Evolutionary conservation across 2,329 filamentous ascomycete species (phyloP).

Genomic region (Hyphodiscus sp.): DNA sequence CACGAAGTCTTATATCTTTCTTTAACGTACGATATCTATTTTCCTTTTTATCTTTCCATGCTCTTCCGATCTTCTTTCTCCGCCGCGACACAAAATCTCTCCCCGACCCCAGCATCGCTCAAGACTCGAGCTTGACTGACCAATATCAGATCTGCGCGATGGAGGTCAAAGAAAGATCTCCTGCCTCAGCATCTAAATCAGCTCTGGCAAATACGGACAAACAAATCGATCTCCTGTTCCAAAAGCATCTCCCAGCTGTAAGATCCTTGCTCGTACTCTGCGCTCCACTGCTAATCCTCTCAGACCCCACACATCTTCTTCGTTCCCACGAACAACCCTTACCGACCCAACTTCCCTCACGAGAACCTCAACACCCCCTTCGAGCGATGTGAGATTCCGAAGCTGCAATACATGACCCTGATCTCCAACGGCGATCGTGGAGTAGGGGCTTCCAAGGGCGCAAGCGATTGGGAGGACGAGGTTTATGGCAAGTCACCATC

Average conservation of each 20-base stretch:
- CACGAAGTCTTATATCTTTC: neutral
- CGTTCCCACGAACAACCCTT: constrained; percentile 20
- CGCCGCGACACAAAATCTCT: neutral
- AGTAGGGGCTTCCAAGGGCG: constrained; percentile 18
- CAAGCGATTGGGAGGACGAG: constrained; percentile 23
- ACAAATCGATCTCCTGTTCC: constrained; percentile 20
- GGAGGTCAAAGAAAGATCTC: constrained; percentile 9
- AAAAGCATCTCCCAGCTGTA: constrained; percentile 22
- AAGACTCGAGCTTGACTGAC: neutral
- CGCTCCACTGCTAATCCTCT: constrained; percentile 8
- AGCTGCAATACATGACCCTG: constrained; percentile 29
- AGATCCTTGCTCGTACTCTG: constrained; percentile 4
- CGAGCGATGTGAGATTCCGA: constrained; percentile 24
- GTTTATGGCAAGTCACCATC: constrained; percentile 18
- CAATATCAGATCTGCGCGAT: constrained; percentile 6
- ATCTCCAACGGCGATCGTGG: constrained; percentile 23
- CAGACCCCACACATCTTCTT: constrained; percentile 26
- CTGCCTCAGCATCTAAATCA: constrained; percentile 6
- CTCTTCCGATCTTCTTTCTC: neutral
- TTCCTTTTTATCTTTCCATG: constrained; percentile 1
- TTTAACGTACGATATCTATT: constrained; percentile 1
- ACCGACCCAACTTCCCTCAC: constrained; percentile 18
- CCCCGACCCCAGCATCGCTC: neutral
- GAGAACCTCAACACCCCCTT: constrained; percentile 26
- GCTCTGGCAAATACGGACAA: constrained; percentile 16